Evolutionary conservation across 2,329 filamentous ascomycete genomes (phyloP), one percentile per base, ranked within the genome.

Genomic region (Dactylonectria macrodidyma): DNA sequence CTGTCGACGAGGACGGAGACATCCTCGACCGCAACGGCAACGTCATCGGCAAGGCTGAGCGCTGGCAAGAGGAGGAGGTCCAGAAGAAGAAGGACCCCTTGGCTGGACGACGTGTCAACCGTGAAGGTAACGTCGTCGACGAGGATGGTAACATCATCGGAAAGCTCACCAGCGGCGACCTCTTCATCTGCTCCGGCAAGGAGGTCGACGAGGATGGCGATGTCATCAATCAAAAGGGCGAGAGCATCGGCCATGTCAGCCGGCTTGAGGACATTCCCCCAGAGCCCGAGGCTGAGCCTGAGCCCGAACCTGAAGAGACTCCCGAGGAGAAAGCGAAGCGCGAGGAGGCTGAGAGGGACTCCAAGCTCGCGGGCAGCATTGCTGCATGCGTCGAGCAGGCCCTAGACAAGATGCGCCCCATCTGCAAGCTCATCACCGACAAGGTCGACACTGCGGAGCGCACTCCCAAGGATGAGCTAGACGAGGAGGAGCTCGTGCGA

Each of bases 401-500:
- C 14, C 87, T 97, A 7, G 94, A 97, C 77, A 93, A 91, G 79
- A 89, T 97, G 78, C 91, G 93, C 73, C 95, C 95, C 10, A 90
- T 97, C 77, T 93, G 93, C 86, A 94, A 93, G 83, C 89, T 94
- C 84, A 97, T 97, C 80, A 93, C 90, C 5, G 92, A 95, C 89
- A 88, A 92, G 82, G 93, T 97, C 75, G 93, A 97, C 75, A 87
- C 86, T 62, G 94, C 93, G 33, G 93, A 97, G 80, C 89, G 90
- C 71, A 93, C 92, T 33, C 92, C 93, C 50, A 92, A 94, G 81
- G 93, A 97, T 5, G 94, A 97, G 75, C 91, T 95, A 26, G 94
- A 98, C 77, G 95, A 98, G 79, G 94, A 98, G 77, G 89, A 93
- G 73, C 89, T 97, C 5, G 95, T 98, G 77, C 90, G 93, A 79